Conservation (phyloP, 768 basidiomycete species). For the Galerina marginata region DNA sequence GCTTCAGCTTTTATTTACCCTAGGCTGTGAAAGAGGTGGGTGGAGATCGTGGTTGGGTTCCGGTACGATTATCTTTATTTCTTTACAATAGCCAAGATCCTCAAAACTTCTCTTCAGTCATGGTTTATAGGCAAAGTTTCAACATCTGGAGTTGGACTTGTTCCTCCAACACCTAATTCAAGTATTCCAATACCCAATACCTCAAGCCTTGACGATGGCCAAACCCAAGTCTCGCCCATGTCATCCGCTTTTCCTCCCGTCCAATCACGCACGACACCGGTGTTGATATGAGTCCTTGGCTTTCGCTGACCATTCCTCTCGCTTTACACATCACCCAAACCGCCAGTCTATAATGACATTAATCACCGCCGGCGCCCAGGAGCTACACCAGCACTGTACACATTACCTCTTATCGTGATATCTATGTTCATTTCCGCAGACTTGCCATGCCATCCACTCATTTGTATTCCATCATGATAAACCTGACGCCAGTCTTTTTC, state of each 20-base stretch:
- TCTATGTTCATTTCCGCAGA: slow-evolving; percentile 23
- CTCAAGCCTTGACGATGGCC: slow-evolving; percentile 44
- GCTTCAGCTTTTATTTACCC: background rate
- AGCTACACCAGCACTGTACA: slow-evolving; percentile 14
- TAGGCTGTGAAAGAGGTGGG: slow-evolving; percentile 93
- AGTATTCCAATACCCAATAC: slow-evolving; percentile 35
- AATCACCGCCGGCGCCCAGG: slow-evolving; percentile 6
- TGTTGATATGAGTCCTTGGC: slow-evolving; percentile 17
- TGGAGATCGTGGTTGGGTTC: slow-evolving; percentile 97
- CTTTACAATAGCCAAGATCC: slow-evolving; percentile 1
- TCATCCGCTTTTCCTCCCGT: slow-evolving; percentile 79
- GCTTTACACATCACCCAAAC: background rate
- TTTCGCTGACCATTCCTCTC: background rate
- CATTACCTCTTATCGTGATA: slow-evolving; percentile 19
- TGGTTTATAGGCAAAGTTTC: slow-evolving; percentile 95
- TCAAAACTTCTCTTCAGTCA: slow-evolving; percentile 50
- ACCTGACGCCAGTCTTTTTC: slow-evolving; percentile 19
- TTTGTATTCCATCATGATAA: slow-evolving; percentile 23
- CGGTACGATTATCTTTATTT: slow-evolving; percentile 51
- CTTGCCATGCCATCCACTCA: slow-evolving; percentile 17
- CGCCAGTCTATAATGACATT: slow-evolving; percentile 7
- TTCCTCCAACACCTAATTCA: slow-evolving; percentile 44
- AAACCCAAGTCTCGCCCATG: slow-evolving; percentile 75
- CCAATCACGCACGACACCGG: slow-evolving; percentile 41
- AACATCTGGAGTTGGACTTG: slow-evolving; percentile 53